Evolutionary conservation across 805 yeast species (phyloP).

Genomic region (Kregervanrija fluxuum): DNA sequence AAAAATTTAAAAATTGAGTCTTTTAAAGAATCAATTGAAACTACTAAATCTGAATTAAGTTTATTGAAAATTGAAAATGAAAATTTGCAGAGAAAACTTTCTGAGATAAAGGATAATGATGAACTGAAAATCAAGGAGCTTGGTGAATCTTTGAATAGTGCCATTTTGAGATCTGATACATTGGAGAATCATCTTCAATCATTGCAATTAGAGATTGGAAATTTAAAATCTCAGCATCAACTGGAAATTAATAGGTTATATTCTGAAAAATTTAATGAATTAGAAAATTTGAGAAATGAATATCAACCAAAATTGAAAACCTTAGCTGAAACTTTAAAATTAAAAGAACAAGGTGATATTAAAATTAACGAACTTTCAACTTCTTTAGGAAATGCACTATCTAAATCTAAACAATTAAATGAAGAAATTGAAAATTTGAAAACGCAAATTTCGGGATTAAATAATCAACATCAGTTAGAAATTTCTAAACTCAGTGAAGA

Average conservation of each 20-base stretch:
- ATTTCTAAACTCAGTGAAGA: background rate
- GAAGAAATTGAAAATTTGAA: constrained; percentile 5
- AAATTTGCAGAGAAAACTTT: background rate
- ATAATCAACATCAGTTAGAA: constrained; percentile 1
- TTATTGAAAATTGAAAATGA: background rate
- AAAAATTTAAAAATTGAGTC: constrained; percentile 4
- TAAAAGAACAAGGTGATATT: constrained; percentile 3
- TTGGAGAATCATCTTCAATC: too few relatives aligned
- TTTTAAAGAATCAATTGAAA: background rate
- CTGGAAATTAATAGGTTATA: too few relatives aligned
- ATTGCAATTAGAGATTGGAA: too few relatives aligned
- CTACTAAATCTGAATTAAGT: background rate
- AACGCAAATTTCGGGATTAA: constrained; percentile 1
- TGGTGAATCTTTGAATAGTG: background rate
- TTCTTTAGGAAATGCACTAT: constrained; percentile 3
- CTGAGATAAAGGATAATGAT: background rate
- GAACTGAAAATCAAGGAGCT: constrained; percentile 4
- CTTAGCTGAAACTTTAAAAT: too few relatives aligned
- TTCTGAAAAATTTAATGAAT: too few relatives aligned
- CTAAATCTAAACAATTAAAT: constrained; percentile 4
- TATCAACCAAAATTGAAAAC: too few relatives aligned
- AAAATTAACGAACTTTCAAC: constrained; percentile 3
- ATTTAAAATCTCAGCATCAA: too few relatives aligned
- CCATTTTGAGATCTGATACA: too few relatives aligned
- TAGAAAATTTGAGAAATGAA: too few relatives aligned